Conservation (phyloP, 2,329 filamentous ascomycete species). For the Fusarium circinatum region DNA sequence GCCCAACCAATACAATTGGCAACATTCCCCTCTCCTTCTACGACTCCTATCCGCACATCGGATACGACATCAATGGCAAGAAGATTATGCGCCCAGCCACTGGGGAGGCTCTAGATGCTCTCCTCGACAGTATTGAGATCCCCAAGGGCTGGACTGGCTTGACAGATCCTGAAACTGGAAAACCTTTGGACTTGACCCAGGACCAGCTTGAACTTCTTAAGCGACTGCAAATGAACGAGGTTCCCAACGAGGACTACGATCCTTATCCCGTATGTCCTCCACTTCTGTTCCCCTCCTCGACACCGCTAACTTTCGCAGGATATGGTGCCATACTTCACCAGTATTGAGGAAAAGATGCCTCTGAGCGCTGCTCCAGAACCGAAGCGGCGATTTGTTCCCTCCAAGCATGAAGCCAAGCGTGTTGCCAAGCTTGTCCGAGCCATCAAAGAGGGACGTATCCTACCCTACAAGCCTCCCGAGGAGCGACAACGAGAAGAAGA, state of each 20-base stretch:
- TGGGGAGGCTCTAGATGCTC: constrained; percentile 89
- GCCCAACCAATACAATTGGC: constrained; percentile 89
- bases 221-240: constrained; percentile 88
- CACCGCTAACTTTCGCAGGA: constrained; percentile 59
- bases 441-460: constrained; percentile 91
- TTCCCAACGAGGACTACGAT: constrained; percentile 88
- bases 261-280: constrained; percentile 78
- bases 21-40: constrained; percentile 95
- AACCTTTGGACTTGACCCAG: constrained; percentile 85
- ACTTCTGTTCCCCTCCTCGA: not conserved
- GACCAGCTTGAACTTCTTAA: constrained; percentile 91
- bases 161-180: constrained; percentile 92
- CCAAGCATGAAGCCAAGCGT: constrained; percentile 95
- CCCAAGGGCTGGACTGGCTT: constrained; percentile 97
- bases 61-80: constrained; percentile 98
- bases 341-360: constrained; percentile 92
- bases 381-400: constrained; percentile 93
- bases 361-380: constrained; percentile 94
- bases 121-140: constrained; percentile 95
- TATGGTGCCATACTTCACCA: constrained; percentile 93
- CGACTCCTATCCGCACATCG: constrained; percentile 97
- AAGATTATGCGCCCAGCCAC: constrained; percentile 96
- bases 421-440: constrained; percentile 98
- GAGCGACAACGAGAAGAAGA: constrained; percentile 75
- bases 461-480: constrained; percentile 84